Evolutionary conservation across 2,329 filamentous ascomycete genomes (phyloP).

Genomic region (Thermochaetoides dissita): DNA sequence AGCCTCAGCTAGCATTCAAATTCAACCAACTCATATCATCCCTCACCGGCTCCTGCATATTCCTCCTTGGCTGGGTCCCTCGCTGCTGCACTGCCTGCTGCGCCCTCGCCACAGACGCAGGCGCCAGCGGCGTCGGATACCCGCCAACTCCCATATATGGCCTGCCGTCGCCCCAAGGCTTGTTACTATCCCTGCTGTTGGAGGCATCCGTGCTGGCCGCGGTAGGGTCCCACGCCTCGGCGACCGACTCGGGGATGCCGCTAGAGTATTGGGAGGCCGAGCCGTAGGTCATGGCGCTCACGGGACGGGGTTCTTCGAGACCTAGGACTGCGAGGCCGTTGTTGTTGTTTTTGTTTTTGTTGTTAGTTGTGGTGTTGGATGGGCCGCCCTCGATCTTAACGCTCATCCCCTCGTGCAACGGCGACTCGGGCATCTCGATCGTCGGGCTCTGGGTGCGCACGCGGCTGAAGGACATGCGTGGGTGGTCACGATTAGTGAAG

Average conservation of each 20-base stretch:
- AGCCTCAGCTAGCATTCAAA: constrained; percentile 34
- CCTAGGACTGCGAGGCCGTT: no score
- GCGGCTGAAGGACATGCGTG: constrained; percentile 46
- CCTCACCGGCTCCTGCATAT: constrained; percentile 37
- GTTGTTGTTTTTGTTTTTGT: not conserved
- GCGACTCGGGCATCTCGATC: constrained; percentile 43
- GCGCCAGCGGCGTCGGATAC: constrained; percentile 30
- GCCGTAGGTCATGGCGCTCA: constrained; percentile 30
- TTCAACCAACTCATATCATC: constrained; percentile 74
- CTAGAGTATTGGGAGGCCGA: constrained; percentile 44
- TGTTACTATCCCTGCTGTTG: constrained; percentile 14
- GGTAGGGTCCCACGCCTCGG: constrained; percentile 41
- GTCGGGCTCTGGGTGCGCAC: constrained; percentile 59
- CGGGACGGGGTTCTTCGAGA: constrained; percentile 23
- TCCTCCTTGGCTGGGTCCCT: constrained; percentile 23
- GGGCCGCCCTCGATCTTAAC: constrained; percentile 38
- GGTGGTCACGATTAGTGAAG: constrained; percentile 28
- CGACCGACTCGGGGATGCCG: constrained; percentile 50
- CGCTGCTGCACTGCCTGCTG: constrained; percentile 19
- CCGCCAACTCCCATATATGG: constrained; percentile 19
- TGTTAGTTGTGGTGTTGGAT: not conserved
- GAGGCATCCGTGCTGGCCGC: constrained; percentile 2
- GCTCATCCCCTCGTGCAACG: constrained; percentile 42
- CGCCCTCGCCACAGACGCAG: constrained; percentile 21
- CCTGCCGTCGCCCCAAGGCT: constrained; percentile 36